Percentiles rank a stretch among this genome's conserved stretches.
Evolutionary conservation across 345 rosid species (phyloP).

Genomic region (Salix viminalis): DNA sequence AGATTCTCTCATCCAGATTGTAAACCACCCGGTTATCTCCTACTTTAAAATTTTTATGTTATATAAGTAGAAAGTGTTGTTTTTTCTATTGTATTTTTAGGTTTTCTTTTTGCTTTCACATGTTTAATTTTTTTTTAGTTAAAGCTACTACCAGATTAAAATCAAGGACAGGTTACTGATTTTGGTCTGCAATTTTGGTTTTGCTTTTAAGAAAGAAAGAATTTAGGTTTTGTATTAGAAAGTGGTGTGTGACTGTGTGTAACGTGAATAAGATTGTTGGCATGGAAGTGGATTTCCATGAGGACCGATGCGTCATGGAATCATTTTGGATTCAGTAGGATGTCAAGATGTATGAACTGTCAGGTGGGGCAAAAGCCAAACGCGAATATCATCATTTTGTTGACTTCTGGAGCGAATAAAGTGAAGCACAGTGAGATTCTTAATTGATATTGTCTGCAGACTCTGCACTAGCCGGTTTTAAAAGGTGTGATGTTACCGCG

Average conservation of each 20-base stretch:
- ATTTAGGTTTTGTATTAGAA: background rate
- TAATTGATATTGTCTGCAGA: background rate
- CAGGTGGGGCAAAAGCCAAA: background rate
- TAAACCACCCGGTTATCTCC: slow-evolving; percentile 22
- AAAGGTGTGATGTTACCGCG: background rate
- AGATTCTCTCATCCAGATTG: slow-evolving; percentile 33
- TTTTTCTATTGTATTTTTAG: background rate
- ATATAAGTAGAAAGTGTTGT: background rate
- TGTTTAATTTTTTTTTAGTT: background rate
- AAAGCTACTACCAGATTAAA: background rate
- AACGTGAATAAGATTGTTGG: slow-evolving; percentile 11
- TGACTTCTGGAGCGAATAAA: slow-evolving; percentile 1
- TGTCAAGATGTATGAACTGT: too few species aligned
- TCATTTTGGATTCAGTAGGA: background rate
- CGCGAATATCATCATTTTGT: background rate
- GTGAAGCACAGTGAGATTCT: background rate
- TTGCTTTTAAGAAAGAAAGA: background rate
- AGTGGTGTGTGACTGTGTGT: background rate
- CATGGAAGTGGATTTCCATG: background rate
- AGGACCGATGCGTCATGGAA: background rate
- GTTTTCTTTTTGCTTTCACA: background rate
- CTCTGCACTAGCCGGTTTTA: background rate
- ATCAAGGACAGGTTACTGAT: background rate
- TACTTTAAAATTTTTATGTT: slow-evolving; percentile 5
- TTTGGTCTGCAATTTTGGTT: slow-evolving; percentile 5